Conservation (phyloP, 2,329 filamentous ascomycete species). For the Chaetomium sp. region DNA sequence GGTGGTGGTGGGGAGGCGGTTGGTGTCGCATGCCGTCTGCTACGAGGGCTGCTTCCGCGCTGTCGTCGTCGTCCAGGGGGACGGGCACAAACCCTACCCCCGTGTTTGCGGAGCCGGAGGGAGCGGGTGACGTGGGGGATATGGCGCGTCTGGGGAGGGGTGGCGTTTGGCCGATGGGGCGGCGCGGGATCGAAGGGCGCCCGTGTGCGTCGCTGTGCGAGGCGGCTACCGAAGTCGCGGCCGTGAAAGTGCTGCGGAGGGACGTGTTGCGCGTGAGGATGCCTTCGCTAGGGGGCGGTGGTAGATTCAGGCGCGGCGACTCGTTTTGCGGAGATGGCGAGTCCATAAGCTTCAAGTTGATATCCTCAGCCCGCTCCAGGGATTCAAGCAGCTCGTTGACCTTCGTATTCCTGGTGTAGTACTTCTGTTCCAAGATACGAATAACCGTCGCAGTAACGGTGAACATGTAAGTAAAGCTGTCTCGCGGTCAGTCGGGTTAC, state of each 20-base stretch:
- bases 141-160: conserved; percentile 6
- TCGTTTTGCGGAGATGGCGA: conserved; percentile 17
- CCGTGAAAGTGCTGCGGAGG: conserved; percentile 33
- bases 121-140: background rate
- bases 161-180: conserved; percentile 22
- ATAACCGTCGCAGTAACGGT: conserved; percentile 28
- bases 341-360: conserved; percentile 34
- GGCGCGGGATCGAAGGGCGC: conserved; percentile 23
- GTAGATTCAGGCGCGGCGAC: conserved; percentile 15
- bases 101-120: background rate
- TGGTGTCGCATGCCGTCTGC: conserved; percentile 32
- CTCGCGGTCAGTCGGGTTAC: background rate
- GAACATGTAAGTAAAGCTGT: conserved; percentile 30
- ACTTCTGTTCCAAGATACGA: conserved; percentile 39
- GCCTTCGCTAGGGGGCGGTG: conserved; percentile 33
- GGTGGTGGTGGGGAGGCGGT: conserved; percentile 13
- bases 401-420: conserved; percentile 37
- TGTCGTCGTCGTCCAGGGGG: conserved; percentile 29
- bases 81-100: conserved; percentile 15
- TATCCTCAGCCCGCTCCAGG: conserved; percentile 33
- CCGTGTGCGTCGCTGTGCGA: conserved; percentile 16
- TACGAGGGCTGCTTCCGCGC: conserved; percentile 27
- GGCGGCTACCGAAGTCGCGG: conserved; percentile 22
- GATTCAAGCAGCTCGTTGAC: conserved; percentile 35
- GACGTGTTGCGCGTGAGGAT: conserved; percentile 36